These are phyloP conservation scores for Wallacemonas sp. DNA, from an alignment of 208 protist species.

Conservation along the genomic window DNA sequence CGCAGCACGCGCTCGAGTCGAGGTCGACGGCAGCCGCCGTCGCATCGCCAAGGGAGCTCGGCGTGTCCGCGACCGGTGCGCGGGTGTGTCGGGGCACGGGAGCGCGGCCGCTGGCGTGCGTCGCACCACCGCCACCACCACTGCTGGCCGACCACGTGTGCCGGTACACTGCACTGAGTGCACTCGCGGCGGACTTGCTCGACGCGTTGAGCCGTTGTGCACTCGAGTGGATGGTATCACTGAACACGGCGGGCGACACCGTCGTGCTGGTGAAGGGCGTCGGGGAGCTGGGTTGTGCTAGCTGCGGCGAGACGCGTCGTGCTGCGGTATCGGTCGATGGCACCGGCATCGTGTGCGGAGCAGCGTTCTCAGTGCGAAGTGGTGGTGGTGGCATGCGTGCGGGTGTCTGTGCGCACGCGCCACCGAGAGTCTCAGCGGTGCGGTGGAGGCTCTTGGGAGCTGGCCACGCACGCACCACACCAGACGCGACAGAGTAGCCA, in stretches of 20 bases:
- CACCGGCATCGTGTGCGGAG: too few relatives aligned
- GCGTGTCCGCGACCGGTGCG: not conserved
- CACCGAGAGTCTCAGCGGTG: not conserved
- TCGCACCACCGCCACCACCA: not conserved
- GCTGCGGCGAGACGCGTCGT: too few relatives aligned
- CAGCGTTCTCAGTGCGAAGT: too few relatives aligned
- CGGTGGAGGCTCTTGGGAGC: not conserved
- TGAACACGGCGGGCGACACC: too few relatives aligned
- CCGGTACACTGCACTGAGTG: not conserved
- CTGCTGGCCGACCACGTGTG: not conserved
- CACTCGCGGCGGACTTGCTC: not conserved
- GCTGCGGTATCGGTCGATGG: too few relatives aligned
- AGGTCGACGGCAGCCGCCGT: conserved; percentile 1
- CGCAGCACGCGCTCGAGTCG: conserved; percentile 46
- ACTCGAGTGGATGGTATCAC: not conserved
- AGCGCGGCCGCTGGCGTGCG: too few relatives aligned
- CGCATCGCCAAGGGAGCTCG: too few relatives aligned
- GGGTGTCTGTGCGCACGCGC: too few relatives aligned
- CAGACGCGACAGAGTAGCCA: not conserved
- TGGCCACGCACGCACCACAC: not conserved
- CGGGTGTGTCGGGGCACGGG: not conserved
- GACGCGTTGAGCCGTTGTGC: not conserved
- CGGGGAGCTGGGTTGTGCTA: too few relatives aligned
- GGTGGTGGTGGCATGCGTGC: too few relatives aligned
- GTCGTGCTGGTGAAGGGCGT: too few relatives aligned